Base-by-base conservation (phyloP, 257 asterid genomes). In the Gardenia jasminoides region DNA sequence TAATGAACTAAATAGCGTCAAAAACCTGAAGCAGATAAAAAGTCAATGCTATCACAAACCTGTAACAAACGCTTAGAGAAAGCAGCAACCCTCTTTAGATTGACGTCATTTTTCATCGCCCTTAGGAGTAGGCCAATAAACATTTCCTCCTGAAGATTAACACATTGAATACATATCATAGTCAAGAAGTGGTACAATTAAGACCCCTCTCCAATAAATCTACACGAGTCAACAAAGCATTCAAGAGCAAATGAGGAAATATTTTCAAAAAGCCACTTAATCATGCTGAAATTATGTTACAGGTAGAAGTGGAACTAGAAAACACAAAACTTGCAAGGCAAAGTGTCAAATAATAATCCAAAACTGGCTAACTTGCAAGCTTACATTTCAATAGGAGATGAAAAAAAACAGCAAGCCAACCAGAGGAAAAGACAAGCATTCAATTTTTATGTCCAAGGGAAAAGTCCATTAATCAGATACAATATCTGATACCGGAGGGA, bases 91-190 rank as follows among this genome's bases (percentile, higher is more conserved):
- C 98, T 84, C 85, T 91, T 95, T 68, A 95, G 80, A 82, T 95
- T 91, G 80, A 95, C 84, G 85, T 93, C 99, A 85, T 88, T 95
- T 91, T 95, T 95, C 99, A 95, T 93, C 33, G 98, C 94, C 86
- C 96, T 89, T 75, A 91, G 80, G 79, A 91, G 80, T 31, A 94
- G 88, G 62, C 96, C 98, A 78, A 94, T 87, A 79, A 95, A 93
- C 93, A 93, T 85, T 85, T 93, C 99, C 85, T 95, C 98, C 99
- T 95, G 91, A 70, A 83, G 47, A 70, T 82, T 50, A 62, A 67
- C 70, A 79, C 68, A 78, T 24, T 41, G 69, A 30, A 73, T 66
- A 79, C 22, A 72, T 66, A 80, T 24, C 20, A 72, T 44, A 64
- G 74, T 44, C 33, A 31, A 67, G 44, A 70, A 59, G 1, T 54